Conservation (phyloP, 495 filamentous ascomycete species). For the Penicillium odoratum region DNA sequence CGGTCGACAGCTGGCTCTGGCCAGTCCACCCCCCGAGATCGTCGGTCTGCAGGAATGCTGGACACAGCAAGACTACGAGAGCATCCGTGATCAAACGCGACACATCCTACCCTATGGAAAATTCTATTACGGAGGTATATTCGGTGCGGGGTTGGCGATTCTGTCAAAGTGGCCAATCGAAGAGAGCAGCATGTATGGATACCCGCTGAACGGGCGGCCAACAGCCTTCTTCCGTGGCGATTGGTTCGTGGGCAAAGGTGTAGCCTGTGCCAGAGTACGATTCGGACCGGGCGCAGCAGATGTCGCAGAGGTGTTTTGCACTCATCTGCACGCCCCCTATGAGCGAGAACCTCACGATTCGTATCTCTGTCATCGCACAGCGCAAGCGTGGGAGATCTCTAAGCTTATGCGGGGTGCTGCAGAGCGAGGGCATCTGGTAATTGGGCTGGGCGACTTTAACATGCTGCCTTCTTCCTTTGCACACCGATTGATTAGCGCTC, state of each 20-base stretch:
- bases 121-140: constrained; percentile 87
- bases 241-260: constrained; percentile 90
- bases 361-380: constrained; percentile 84
- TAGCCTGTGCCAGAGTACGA: constrained; percentile 79
- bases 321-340: constrained; percentile 91
- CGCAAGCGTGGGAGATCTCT: constrained; percentile 96
- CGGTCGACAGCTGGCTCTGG: constrained; percentile 67
- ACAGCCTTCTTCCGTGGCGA: constrained; percentile 92
- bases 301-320: constrained; percentile 89
- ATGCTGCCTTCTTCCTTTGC: constrained; percentile 86
- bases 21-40: constrained; percentile 73
- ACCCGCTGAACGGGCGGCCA: constrained; percentile 91
- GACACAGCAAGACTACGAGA: constrained; percentile 85
- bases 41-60: constrained; percentile 96
- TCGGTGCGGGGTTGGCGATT: constrained; percentile 88
- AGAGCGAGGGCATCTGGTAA: constrained; percentile 79
- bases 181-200: constrained; percentile 80
- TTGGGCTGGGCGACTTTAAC: constrained; percentile 92
- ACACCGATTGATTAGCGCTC: constrained; percentile 77
- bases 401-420: constrained; percentile 85
- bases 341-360: constrained; percentile 76
- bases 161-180: constrained; percentile 97
- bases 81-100: constrained; percentile 71
- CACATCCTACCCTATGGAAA: constrained; percentile 89
- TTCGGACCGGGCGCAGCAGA: constrained; percentile 66